A percentile compares a stretch with the other conserved stretches of the same genome.
Conservation (phyloP, 2,329 filamentous ascomycete genomes). For the Ophiosphaerella narmari region DNA sequence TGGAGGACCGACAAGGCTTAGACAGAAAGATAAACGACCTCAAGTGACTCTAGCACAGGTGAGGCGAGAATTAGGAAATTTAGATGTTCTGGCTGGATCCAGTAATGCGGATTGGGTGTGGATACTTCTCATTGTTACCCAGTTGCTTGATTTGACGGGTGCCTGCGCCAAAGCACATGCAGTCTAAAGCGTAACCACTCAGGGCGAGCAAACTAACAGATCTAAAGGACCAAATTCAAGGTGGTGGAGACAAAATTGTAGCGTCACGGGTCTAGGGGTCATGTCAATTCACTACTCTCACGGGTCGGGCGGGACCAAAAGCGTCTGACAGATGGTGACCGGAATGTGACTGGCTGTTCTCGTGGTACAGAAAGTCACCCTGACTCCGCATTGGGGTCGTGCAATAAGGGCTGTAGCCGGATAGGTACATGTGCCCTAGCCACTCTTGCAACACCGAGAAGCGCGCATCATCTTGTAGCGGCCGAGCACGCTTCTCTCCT, state of each 20-base stretch:
- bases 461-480: conserved; percentile 21
- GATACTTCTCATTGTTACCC: conserved; percentile 37
- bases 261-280: conserved; percentile 20
- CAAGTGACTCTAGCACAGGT: conserved; percentile 30
- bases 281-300: conserved; percentile 13
- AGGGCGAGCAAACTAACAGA: conserved; percentile 29
- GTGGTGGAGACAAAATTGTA: conserved; percentile 10
- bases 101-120: conserved; percentile 26
- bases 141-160: conserved; percentile 19
- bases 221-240: conserved; percentile 12
- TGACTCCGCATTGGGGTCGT: conserved; percentile 18
- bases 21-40: conserved; percentile 12
- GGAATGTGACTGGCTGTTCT: conserved; percentile 5
- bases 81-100: conserved; percentile 28
- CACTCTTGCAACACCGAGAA: conserved; percentile 7
- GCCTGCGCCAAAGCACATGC: conserved; percentile 41
- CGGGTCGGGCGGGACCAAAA: conserved; percentile 15
- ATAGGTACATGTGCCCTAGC: conserved; percentile 27
- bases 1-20: conserved; percentile 24
- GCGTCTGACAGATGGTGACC: conserved; percentile 20
- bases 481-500: conserved; percentile 14
- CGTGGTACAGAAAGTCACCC: conserved; percentile 34
- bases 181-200: conserved; percentile 26
- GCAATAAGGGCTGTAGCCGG: conserved; percentile 21
- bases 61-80: conserved; percentile 41